Conservation (phyloP, 805 yeast species). For the Torulaspora indica region DNA sequence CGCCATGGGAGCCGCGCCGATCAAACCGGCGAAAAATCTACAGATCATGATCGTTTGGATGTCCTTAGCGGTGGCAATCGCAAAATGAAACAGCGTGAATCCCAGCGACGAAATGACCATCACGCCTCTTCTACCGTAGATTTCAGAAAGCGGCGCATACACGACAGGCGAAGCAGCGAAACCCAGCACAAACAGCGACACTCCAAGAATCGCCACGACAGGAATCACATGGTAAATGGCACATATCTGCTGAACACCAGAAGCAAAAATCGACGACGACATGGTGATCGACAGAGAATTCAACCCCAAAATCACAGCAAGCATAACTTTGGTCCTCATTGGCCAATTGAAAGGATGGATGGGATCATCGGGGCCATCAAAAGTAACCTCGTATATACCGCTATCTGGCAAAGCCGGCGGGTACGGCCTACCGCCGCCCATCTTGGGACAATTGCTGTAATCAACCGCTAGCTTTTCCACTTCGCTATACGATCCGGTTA, state of each 20-base stretch:
- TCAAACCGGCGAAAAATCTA: slow-evolving; percentile 73
- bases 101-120: slow-evolving; percentile 54
- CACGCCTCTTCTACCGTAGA: slow-evolving; percentile 65
- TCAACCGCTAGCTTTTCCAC: slow-evolving; percentile 28
- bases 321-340: slow-evolving; percentile 40
- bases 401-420: slow-evolving; percentile 59
- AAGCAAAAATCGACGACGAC: slow-evolving; percentile 81
- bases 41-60: slow-evolving; percentile 71
- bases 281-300: slow-evolving; percentile 54
- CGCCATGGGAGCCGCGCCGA: slow-evolving; percentile 82
- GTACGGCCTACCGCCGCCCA: slow-evolving; percentile 64
- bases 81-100: slow-evolving; percentile 59
- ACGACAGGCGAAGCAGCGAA: slow-evolving; percentile 89
- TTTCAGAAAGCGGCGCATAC: slow-evolving; percentile 86
- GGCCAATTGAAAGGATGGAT: slow-evolving; percentile 78
- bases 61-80: slow-evolving; percentile 72
- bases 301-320: slow-evolving; percentile 46
- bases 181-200: slow-evolving; percentile 83
- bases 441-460: slow-evolving; percentile 43
- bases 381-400: slow-evolving; percentile 59
- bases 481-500: slow-evolving; percentile 40
- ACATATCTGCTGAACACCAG: slow-evolving; percentile 49
- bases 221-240: slow-evolving; percentile 53
- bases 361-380: slow-evolving; percentile 77
- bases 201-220: slow-evolving; percentile 69